Percentiles rank a stretch among this genome's conserved stretches.
Conservation (phyloP, 1,284 basidiomycete species). For the Uromyces viciae-fabae region DNA sequence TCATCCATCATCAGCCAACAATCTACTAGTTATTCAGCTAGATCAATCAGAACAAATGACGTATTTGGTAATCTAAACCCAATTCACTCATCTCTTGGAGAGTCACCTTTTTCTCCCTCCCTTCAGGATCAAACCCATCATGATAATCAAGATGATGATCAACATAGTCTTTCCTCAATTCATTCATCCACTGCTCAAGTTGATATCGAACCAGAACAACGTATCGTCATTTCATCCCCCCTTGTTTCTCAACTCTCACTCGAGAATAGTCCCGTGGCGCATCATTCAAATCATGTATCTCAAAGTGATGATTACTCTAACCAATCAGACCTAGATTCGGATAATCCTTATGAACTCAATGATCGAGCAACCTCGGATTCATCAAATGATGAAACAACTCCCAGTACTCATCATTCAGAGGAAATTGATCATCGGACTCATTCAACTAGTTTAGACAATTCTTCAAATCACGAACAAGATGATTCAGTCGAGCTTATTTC, state of each 20-base stretch:
- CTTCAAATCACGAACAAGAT: too few relatives aligned
- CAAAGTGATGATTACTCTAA: neutral
- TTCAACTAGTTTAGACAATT: too few relatives aligned
- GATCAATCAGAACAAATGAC: neutral
- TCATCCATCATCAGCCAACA: neutral
- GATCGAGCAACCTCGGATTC: neutral
- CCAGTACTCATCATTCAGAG: too few relatives aligned
- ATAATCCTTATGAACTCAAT: neutral
- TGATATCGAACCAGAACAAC: neutral
- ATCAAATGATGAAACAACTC: neutral
- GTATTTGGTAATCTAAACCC: constrained; percentile 18
- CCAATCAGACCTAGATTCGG: neutral
- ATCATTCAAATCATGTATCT: neutral
- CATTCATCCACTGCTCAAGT: neutral
- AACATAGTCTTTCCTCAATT: neutral
- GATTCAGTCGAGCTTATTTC: constrained; percentile 3
- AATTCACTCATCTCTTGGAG: neutral
- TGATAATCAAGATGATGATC: neutral
- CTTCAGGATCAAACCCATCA: neutral
- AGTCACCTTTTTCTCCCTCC: neutral
- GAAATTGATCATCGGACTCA: too few relatives aligned
- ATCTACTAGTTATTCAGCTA: neutral
- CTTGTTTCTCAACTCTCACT: neutral
- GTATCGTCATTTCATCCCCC: neutral
- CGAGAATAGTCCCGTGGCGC: neutral